A percentile compares a stretch with the other conserved stretches of the same genome.
These are phyloP conservation scores for Nakazawaea holstii DNA, from an alignment of 805 yeast species.

Conservation along the genomic window DNA sequence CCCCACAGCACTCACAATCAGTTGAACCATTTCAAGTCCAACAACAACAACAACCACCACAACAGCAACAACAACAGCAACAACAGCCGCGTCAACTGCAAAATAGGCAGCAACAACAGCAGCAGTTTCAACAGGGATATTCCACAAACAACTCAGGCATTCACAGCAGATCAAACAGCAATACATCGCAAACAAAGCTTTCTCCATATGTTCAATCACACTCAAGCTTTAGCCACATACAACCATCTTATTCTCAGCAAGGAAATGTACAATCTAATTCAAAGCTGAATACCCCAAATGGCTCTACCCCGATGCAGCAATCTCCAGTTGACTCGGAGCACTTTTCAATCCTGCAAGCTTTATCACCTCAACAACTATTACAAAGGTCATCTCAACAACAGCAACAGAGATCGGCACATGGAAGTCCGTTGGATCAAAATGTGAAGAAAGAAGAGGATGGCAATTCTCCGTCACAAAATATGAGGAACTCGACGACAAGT, in stretches of 20 bases:
- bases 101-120: neutral
- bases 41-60: constrained; percentile 3
- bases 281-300: constrained; percentile 18
- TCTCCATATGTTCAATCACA: constrained; percentile 1
- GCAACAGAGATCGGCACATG: constrained; percentile 9
- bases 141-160: constrained; percentile 7
- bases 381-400: neutral
- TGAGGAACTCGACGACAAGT: neutral
- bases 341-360: constrained; percentile 11
- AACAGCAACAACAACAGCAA: neutral
- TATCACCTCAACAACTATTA: constrained; percentile 7
- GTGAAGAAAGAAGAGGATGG: neutral
- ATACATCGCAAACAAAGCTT: neutral
- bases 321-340: constrained; percentile 15
- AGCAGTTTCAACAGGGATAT: constrained; percentile 4
- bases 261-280: constrained; percentile 8
- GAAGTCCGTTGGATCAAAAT: constrained; percentile 12
- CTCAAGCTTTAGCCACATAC: neutral
- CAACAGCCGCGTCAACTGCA: neutral
- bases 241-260: constrained; percentile 1
- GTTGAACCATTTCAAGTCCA: neutral
- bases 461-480: neutral
- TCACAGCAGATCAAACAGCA: constrained; percentile 6
- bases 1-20: neutral
- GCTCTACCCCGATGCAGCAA: constrained; percentile 11